phyloP scores from a whole-genome alignment of 2,329 filamentous ascomycete species.

The Exophiala alcalophila region DNA sequence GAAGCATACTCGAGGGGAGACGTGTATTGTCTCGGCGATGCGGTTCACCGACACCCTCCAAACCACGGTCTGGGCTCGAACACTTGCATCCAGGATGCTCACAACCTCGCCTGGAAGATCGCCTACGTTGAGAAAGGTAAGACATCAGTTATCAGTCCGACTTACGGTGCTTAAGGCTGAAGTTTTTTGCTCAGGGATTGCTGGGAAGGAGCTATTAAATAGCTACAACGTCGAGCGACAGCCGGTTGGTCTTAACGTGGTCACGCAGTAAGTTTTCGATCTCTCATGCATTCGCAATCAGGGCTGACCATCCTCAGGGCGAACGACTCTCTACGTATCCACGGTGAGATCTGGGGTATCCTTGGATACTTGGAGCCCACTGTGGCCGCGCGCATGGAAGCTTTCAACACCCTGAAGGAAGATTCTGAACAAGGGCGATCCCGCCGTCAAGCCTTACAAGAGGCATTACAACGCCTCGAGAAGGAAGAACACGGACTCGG shows the following conservation, averaged over 20 bases:
- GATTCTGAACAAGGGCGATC: slow-evolving; percentile 38
- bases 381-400: slow-evolving; percentile 38
- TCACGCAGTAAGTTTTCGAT: slow-evolving; percentile 43
- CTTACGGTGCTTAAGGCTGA: no score
- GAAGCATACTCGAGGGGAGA: slow-evolving; percentile 55
- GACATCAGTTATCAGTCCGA: no score
- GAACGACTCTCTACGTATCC: slow-evolving; percentile 56
- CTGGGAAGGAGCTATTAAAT: slow-evolving; percentile 25
- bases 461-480: slow-evolving; percentile 43
- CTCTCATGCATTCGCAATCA: slow-evolving; percentile 59
- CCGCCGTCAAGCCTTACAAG: slow-evolving; percentile 41
- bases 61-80: slow-evolving; percentile 38
- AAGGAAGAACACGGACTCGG: slow-evolving; percentile 57
- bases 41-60: slow-evolving; percentile 38
- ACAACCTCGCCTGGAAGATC: slow-evolving; percentile 41
- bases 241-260: slow-evolving; percentile 41
- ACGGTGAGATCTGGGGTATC: slow-evolving; percentile 46
- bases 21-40: slow-evolving; percentile 39
- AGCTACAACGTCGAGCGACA: slow-evolving; percentile 39
- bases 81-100: slow-evolving; percentile 38
- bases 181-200: slow-evolving; percentile 23
- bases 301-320: slow-evolving; percentile 50
- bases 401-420: slow-evolving; percentile 43
- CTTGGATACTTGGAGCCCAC: slow-evolving; percentile 45
- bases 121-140: slow-evolving; percentile 34